phyloP scores from a whole-genome alignment of 768 basidiomycete genomes.

The Boletus pseudopeckii region DNA sequence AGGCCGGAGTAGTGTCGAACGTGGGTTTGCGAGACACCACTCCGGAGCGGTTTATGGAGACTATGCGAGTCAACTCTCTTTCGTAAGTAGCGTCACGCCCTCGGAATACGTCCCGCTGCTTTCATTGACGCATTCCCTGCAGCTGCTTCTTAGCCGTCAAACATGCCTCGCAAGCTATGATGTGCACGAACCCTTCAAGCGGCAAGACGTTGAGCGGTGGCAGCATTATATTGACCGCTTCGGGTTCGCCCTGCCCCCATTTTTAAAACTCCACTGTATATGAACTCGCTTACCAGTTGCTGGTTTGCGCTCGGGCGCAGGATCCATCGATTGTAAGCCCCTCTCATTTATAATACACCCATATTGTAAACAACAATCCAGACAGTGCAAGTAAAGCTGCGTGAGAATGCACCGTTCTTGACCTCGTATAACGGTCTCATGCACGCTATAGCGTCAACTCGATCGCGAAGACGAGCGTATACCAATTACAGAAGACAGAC shows the following conservation, averaged over 20 bases:
- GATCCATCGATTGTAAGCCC: conserved; percentile 72
- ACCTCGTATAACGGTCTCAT: conserved; percentile 3
- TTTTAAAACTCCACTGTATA: neutral
- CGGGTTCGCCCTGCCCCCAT: conserved; percentile 44
- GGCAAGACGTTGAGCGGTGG: conserved; percentile 72
- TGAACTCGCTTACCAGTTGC: conserved; percentile 56
- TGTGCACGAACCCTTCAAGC: conserved; percentile 54
- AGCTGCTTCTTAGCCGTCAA: conserved; percentile 92
- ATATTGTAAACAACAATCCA: conserved; percentile 30
- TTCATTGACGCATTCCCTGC: conserved; percentile 1
- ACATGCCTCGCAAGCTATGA: conserved; percentile 81
- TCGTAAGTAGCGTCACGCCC: conserved; percentile 39
- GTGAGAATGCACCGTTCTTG: conserved; percentile 42
- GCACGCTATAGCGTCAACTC: conserved; percentile 66
- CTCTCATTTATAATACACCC: neutral
- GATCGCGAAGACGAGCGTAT: conserved; percentile 78
- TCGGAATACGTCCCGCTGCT: neutral
- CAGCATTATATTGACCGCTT: conserved; percentile 86
- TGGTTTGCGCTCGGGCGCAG: conserved; percentile 79
- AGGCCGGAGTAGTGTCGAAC: conserved; percentile 66
- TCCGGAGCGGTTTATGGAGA: conserved; percentile 66
- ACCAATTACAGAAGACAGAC: conserved; percentile 76
- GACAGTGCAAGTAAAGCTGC: conserved; percentile 94
- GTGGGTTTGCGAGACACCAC: conserved; percentile 50
- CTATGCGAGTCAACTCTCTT: conserved; percentile 73